phyloP scores from a whole-genome alignment of 371 early-diverging fungal genomes.

The Fennellomyces sp. region DNA sequence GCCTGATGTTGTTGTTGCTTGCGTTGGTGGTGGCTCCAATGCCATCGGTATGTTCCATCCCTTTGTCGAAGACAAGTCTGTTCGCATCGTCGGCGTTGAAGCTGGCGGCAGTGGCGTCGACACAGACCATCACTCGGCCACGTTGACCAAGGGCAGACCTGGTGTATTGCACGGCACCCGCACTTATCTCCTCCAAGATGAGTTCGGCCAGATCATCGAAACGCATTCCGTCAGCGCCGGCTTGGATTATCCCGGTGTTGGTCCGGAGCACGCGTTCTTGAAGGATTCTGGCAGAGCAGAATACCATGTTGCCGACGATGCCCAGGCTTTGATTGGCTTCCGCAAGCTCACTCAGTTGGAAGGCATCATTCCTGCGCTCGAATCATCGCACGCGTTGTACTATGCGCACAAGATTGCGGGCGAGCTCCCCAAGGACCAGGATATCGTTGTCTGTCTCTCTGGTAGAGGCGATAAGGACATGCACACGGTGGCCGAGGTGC shows the following conservation, averaged over 20 bases:
- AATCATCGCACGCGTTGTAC: constrained; percentile 93
- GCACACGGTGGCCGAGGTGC: constrained; percentile 86
- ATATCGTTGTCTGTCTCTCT: constrained; percentile 88
- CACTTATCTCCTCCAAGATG: constrained; percentile 93
- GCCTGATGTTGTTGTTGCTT: constrained; percentile 93
- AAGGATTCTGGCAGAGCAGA: constrained; percentile 88
- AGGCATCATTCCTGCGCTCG: constrained; percentile 95
- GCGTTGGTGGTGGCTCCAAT: constrained; percentile 95
- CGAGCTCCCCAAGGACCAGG: constrained; percentile 75
- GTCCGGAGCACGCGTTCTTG: constrained; percentile 95
- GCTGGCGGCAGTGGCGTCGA: constrained; percentile 92
- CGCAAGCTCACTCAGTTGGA: constrained; percentile 85
- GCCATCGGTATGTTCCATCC: constrained; percentile 98
- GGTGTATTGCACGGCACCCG: constrained; percentile 97
- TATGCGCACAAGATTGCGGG: constrained; percentile 81
- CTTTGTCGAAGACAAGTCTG: constrained; percentile 80
- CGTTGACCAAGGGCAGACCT: constrained; percentile 82
- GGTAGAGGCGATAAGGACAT: constrained; percentile 99
- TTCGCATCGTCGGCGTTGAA: constrained; percentile 91
- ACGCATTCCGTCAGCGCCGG: constrained; percentile 96
- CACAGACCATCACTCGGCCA: constrained; percentile 89
- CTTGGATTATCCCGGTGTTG: constrained; percentile 97
- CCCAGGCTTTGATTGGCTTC: constrained; percentile 89
- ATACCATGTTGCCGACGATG: constrained; percentile 85
- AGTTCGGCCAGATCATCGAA: constrained; percentile 92